Evolutionary conservation across 164 flowering plant species (phyloP), one percentile per base, ranked within the genome.

Genomic region (Buxus sempervirens): DNA sequence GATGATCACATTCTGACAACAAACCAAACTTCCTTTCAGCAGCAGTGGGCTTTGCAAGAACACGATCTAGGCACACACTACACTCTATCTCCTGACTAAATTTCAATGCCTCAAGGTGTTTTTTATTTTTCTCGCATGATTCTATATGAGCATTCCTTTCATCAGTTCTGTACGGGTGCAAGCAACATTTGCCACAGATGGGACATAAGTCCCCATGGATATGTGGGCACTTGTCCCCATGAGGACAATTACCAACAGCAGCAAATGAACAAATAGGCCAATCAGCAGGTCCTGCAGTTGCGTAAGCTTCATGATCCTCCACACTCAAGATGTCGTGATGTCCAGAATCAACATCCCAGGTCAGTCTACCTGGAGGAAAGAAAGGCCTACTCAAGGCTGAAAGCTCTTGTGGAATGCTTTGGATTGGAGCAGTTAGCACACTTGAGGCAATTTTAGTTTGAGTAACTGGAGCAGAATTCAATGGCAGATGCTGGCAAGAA

Each of bases 1-100:
- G 89, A 80, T 96, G 99, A 82, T 96, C 96, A 73, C 98, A 96
- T 71, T 96, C 99, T 6, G 99, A 90, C 4, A 96, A 75, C 73
- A 96, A 67, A 13, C 99, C 99, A 78, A 96, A 96, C 77, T 93
- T 96, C 68, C 97, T 74, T 71, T 96, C 99, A 63, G 96, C 89
- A 59, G 90, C 76, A 2, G 85, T 79, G 59, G 98, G 82, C 72
- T 96, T 96, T 23, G 89, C 86, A 23, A 93, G 86, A 24, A 96
- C 95, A 76, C 90, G 90, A 42, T 96, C 99, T 60, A 96, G 77
- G 77, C 99, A 96, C 27, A 96, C 98, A 77, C 90, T 79, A 79
- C 99, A 96, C 75, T 96, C 99, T 56, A 96, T 91, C 73, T 93
- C 96, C 75, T 96, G 96, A 77, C 99, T 93, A 49, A 27, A 83